Base-by-base conservation (phyloP, 1,139 yeast species). In the Debaryomyces psychrophilus region DNA sequence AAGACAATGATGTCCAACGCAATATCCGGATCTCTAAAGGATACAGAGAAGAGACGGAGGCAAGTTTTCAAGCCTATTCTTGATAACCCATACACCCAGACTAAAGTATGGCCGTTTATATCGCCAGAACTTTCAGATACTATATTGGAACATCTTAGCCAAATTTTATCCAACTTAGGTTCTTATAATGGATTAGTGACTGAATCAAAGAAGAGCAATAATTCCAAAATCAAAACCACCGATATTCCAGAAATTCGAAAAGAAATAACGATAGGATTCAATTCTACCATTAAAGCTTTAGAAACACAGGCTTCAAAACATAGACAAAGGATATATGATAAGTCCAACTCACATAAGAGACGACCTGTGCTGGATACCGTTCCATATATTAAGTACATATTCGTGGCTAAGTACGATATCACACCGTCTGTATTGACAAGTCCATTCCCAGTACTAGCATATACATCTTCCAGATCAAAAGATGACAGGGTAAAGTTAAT, bases 41-140 rank as follows among this genome's bases (percentile, higher is more conserved):
- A 71, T 41, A 51, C 68, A 3, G 81, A 77, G 43, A 64, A 64
- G 45, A 76, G 74, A 52, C 67, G 77, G 44, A 67, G 75, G 44
- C 82, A 79, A 50, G 79, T 82, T 3, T 80, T 79, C 60, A 83
- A 81, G 57, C 86, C 88, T 0, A 69, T 83, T 4, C 67, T 83
- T 17, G 83, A 82, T 31, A 82, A 81, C 51, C 87, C 88, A 3
- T 82, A 67, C 56, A 77, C 85, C 0, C 73, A 70, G 45, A 67
- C 76, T 1, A 67, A 67, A 42, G 44, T 61, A 27, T 83, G 87
- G 83, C 87, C 87, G 1, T 61, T 62, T 27, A 62, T 82, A 0
- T 72, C 68, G 2, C 73, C 74, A 1, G 62, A 68, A 4, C 50
- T 64, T 0, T 74, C 76, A 3, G 48, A 50, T 1, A 69, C 69